Evolutionary conservation across 2,329 filamentous ascomycete species (phyloP).

Genomic region (Diaporthe citrichinensis): DNA sequence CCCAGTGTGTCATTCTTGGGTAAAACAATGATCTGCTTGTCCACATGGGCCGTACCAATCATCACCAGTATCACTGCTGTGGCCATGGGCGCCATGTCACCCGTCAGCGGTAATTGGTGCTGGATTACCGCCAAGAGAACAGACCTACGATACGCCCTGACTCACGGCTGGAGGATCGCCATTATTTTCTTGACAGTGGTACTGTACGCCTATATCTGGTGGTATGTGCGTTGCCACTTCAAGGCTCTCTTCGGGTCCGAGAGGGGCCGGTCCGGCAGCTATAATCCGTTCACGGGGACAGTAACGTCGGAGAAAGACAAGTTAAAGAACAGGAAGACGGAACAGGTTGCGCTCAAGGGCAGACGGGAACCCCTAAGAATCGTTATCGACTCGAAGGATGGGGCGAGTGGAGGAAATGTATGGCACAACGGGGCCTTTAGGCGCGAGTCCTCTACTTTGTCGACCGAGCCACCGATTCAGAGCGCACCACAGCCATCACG

Average conservation of each 20-base stretch:
- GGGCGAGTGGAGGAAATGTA: too few relatives aligned
- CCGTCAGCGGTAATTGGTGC: constrained; percentile 59
- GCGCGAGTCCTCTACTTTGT: neutral
- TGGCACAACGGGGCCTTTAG: neutral
- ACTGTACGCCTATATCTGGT: constrained; percentile 59
- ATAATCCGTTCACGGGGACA: constrained; percentile 7
- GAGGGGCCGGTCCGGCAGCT: neutral
- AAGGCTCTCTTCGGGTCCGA: constrained; percentile 33
- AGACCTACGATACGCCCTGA: constrained; percentile 58
- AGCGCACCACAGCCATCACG: neutral
- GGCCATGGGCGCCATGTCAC: constrained; percentile 49
- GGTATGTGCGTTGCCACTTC: constrained; percentile 50
- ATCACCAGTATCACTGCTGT: constrained; percentile 53
- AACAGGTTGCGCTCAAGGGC: neutral
- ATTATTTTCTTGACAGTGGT: constrained; percentile 57
- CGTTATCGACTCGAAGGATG: neutral
- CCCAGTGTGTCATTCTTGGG: constrained; percentile 48
- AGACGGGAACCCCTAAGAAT: too few relatives aligned
- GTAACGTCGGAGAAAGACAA: neutral
- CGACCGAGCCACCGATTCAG: neutral
- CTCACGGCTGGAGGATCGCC: constrained; percentile 60
- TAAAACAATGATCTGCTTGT: constrained; percentile 53
- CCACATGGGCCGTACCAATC: constrained; percentile 57
- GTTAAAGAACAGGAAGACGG: neutral
- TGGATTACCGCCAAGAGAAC: constrained; percentile 57